Evolutionary conservation across 331 rosid genomes (phyloP).

Genomic region (Dryas integrifolia): DNA sequence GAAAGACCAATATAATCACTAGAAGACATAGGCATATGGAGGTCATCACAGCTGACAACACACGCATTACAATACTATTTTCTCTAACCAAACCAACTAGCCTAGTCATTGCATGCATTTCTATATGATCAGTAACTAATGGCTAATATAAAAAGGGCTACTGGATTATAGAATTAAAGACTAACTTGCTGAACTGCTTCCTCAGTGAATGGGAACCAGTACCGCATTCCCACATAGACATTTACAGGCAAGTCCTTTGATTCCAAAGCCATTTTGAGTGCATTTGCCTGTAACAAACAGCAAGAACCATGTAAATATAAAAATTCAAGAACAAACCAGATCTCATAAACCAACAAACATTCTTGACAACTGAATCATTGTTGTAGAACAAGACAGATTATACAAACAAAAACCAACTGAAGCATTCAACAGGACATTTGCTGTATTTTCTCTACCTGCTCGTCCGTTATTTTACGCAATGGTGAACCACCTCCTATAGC

Average conservation of each 20-base stretch:
- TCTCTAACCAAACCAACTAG: neutral
- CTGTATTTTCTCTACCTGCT: conserved; percentile 55
- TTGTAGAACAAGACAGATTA: conserved; percentile 10
- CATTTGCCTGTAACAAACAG: conserved; percentile 63
- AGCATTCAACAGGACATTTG: conserved; percentile 1
- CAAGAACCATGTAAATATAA: neutral
- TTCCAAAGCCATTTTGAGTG: conserved; percentile 77
- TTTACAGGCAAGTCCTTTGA: conserved; percentile 65
- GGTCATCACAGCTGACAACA: neutral
- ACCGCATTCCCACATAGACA: conserved; percentile 94
- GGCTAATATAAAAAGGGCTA: neutral
- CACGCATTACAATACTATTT: neutral
- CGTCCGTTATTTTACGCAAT: conserved; percentile 85
- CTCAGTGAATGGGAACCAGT: conserved; percentile 98
- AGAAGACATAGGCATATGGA: neutral
- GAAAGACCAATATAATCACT: neutral
- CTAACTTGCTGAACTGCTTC: conserved; percentile 87
- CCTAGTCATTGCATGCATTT: neutral
- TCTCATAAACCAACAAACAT: neutral
- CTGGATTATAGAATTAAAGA: conserved; percentile 16
- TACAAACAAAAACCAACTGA: neutral
- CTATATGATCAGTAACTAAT: neutral
- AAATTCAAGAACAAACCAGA: neutral
- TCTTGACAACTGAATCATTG: neutral
- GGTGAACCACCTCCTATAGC: conserved; percentile 99